Evolutionary conservation across 1,284 basidiomycete genomes (phyloP).

Genomic region (Trametes polyzona): DNA sequence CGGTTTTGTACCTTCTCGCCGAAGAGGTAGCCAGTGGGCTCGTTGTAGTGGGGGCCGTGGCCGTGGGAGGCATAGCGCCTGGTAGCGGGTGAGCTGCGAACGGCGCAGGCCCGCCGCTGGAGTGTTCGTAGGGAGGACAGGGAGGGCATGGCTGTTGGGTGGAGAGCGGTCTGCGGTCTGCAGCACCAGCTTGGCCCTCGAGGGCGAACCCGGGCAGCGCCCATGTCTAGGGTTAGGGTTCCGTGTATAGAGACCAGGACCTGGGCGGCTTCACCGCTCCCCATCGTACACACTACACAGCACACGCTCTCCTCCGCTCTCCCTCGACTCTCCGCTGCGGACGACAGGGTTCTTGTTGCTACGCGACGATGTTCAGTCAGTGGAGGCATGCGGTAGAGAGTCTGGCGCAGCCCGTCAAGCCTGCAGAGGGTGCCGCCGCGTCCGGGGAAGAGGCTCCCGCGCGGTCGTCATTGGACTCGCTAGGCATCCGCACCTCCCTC

Average conservation of each 20-base stretch:
- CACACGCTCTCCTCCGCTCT: not conserved
- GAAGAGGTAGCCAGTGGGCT: constrained; percentile 87
- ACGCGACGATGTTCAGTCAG: constrained; percentile 26
- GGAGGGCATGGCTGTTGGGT: constrained; percentile 38
- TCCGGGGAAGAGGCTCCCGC: constrained; percentile 23
- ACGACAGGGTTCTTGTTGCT: not conserved
- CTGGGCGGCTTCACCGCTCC: not conserved
- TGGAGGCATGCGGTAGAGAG: constrained; percentile 37
- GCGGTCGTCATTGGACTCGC: constrained; percentile 30
- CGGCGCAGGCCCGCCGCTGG: constrained; percentile 25
- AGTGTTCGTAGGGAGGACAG: constrained; percentile 38
- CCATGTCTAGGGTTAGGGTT: constrained; percentile 4
- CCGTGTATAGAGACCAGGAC: constrained; percentile 4
- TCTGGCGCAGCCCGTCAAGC: constrained; percentile 32
- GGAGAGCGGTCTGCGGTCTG: constrained; percentile 9
- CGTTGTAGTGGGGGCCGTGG: constrained; percentile 77
- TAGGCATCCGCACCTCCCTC: constrained; percentile 25
- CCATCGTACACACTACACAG: not conserved
- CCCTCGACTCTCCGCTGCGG: not conserved
- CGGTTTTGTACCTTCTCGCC: constrained; percentile 76
- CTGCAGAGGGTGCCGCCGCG: constrained; percentile 26
- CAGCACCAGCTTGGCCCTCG: not conserved
- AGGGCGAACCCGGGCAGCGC: constrained; percentile 3
- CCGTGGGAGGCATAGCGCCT: constrained; percentile 73
- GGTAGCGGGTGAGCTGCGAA: constrained; percentile 24